Evolutionary conservation across 2,329 filamentous ascomycete genomes (phyloP).

Genomic region (Penicillium janthinellum): DNA sequence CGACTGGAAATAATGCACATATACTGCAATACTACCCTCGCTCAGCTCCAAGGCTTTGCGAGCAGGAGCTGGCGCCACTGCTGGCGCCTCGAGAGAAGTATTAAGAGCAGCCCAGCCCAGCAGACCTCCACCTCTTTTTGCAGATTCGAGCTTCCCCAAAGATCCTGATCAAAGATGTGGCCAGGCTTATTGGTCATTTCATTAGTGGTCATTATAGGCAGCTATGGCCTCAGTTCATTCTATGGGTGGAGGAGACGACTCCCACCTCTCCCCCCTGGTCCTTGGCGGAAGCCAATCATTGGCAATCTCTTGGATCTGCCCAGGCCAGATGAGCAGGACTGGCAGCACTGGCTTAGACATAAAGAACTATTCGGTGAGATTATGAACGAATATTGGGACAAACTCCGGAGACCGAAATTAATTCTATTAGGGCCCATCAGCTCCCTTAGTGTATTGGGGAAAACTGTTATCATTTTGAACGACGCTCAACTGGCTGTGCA

Average conservation of each 20-base stretch:
- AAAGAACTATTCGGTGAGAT: constrained; percentile 40
- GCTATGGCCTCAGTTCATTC: neutral
- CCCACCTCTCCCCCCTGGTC: constrained; percentile 50
- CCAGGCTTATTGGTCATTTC: neutral
- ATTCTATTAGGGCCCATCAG: constrained; percentile 32
- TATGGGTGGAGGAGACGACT: neutral
- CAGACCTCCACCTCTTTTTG: neutral
- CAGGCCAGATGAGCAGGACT: constrained; percentile 37
- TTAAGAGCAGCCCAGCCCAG: neutral
- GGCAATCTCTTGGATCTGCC: constrained; percentile 55
- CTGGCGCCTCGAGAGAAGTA: neutral
- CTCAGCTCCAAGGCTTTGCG: neutral
- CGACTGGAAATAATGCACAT: neutral
- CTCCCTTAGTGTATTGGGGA: constrained; percentile 37
- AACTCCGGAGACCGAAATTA: neutral
- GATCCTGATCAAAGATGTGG: neutral
- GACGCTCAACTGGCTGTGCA: constrained; percentile 31
- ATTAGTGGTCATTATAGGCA: neutral
- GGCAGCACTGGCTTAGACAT: constrained; percentile 45
- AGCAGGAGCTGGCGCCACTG: neutral
- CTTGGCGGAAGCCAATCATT: constrained; percentile 49
- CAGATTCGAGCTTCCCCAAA: neutral
- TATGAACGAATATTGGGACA: neutral
- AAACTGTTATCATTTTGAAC: constrained; percentile 37
- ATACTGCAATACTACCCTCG: neutral